phyloP scores from a whole-genome alignment of 495 filamentous ascomycete genomes.

The Chaetomium cochliodes region DNA sequence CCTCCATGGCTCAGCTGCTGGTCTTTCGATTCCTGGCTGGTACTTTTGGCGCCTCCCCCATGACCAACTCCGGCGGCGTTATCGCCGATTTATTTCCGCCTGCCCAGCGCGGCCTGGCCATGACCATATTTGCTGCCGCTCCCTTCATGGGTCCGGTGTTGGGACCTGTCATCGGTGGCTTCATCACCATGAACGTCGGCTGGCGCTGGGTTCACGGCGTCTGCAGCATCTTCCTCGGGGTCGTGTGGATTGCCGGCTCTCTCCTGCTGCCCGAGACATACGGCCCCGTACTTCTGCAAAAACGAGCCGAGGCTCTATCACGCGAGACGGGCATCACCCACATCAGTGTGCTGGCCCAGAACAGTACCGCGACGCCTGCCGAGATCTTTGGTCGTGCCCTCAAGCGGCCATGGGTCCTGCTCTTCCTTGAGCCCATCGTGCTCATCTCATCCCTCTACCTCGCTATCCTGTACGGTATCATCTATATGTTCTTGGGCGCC shows the following conservation, averaged over 20 bases:
- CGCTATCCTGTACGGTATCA: slow-evolving; percentile 75
- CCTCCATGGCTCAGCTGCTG: slow-evolving; percentile 43
- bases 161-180: slow-evolving; percentile 56
- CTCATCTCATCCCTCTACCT: slow-evolving; percentile 71
- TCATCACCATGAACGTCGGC: slow-evolving; percentile 37
- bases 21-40: slow-evolving; percentile 56
- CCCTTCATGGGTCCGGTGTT: slow-evolving; percentile 55
- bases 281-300: slow-evolving; percentile 62
- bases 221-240: slow-evolving; percentile 66
- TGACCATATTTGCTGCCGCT: slow-evolving; percentile 52
- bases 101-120: slow-evolving; percentile 49
- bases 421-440: slow-evolving; percentile 80
- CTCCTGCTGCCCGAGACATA: slow-evolving; percentile 83
- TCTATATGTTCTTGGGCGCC: slow-evolving; percentile 88
- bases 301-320: slow-evolving; percentile 64
- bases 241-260: slow-evolving; percentile 60
- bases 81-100: slow-evolving; percentile 53
- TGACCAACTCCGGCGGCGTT: slow-evolving; percentile 55
- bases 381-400: slow-evolving; percentile 50
- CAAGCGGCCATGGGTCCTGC: slow-evolving; percentile 70
- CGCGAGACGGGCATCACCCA: slow-evolving; percentile 65
- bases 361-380: slow-evolving; percentile 52
- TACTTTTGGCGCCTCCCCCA: slow-evolving; percentile 40
- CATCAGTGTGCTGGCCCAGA: slow-evolving; percentile 49
- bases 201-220: slow-evolving; percentile 60